phyloP scores from a whole-genome alignment of 1,284 basidiomycete species.

The Cerrena zonata region DNA sequence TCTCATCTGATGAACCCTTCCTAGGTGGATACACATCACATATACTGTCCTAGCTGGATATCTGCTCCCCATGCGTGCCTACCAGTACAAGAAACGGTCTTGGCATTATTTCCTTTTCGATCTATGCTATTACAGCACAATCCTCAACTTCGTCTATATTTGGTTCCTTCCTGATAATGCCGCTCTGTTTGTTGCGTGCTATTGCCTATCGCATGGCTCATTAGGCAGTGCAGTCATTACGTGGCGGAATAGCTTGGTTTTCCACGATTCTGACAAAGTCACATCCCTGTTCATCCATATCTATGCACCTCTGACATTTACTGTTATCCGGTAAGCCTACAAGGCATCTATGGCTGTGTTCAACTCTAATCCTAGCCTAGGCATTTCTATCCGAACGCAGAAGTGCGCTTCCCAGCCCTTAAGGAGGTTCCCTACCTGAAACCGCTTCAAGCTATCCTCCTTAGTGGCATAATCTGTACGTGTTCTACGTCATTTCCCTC shows the following conservation, averaged over 20 bases:
- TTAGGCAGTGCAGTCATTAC: constrained; percentile 91
- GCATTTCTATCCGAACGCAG: constrained; percentile 77
- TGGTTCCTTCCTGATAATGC: constrained; percentile 76
- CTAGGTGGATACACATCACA: constrained; percentile 70
- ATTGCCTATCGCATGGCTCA: constrained; percentile 82
- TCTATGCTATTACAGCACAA: constrained; percentile 84
- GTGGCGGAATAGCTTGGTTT: constrained; percentile 94
- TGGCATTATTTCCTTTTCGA: constrained; percentile 96
- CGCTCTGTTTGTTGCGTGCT: constrained; percentile 78
- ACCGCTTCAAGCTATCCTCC: constrained; percentile 55
- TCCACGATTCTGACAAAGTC: constrained; percentile 90
- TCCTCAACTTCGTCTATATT: constrained; percentile 84
- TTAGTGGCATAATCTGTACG: constrained; percentile 73
- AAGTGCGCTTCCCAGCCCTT: constrained; percentile 78
- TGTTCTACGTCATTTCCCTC: constrained; percentile 9
- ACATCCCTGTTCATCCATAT: constrained; percentile 88
- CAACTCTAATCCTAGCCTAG: constrained; percentile 31
- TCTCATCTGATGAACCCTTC: constrained; percentile 4
- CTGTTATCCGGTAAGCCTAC: constrained; percentile 76
- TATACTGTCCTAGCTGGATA: constrained; percentile 73
- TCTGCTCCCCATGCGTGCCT: constrained; percentile 77
- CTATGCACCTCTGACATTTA: constrained; percentile 81
- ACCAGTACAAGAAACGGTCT: constrained; percentile 78
- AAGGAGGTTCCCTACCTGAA: constrained; percentile 56
- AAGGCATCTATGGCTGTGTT: constrained; percentile 3